These are phyloP conservation scores for Lanzia echinophila DNA, from an alignment of 2,329 filamentous ascomycete genomes.

Conservation along the genomic window DNA sequence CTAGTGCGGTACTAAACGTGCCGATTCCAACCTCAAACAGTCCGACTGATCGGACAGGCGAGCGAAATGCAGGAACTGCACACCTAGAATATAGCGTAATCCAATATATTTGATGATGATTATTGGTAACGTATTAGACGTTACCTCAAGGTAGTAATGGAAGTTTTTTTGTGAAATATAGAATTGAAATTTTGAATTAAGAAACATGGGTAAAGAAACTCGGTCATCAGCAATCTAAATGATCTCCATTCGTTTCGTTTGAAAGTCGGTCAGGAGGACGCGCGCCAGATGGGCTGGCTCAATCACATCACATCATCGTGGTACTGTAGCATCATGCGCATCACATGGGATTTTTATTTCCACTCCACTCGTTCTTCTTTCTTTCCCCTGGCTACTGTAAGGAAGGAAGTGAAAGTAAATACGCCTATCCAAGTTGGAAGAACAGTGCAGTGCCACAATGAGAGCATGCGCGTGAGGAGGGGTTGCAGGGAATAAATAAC, in stretches of 20 bases:
- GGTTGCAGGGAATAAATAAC: neutral
- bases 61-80: neutral
- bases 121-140: too few species aligned
- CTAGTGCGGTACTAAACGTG: too few species aligned
- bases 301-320: neutral
- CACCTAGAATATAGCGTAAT: too few species aligned
- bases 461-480: neutral
- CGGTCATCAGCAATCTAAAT: too few species aligned
- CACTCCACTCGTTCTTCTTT: too few species aligned
- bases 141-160: neutral
- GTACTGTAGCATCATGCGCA: too few species aligned
- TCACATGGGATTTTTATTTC: too few species aligned
- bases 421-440: neutral
- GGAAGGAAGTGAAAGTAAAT: neutral
- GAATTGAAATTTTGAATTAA: neutral
- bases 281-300: too few species aligned
- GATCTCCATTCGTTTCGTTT: too few species aligned
- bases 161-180: neutral
- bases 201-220: neutral
- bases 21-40: too few species aligned
- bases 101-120: too few species aligned
- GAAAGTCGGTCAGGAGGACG: neutral
- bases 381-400: neutral
- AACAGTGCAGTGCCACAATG: neutral
- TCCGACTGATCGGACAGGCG: too few species aligned